Evolutionary conservation across 83 land plant species (phyloP), one percentile per base, ranked within the genome.

Genomic region (Thuja plicata): DNA sequence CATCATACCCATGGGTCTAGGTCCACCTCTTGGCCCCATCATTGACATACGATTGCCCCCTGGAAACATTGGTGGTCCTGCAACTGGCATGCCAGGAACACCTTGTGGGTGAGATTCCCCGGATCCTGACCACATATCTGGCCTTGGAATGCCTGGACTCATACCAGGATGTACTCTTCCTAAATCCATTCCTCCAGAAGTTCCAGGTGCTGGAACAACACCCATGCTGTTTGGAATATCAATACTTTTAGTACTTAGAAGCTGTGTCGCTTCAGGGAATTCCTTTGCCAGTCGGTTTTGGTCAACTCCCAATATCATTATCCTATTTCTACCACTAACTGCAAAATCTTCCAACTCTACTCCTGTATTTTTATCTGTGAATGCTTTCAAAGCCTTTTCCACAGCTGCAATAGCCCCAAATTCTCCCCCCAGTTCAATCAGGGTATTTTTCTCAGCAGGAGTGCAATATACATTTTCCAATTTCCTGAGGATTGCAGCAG

Each of bases 231-330:
- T 45, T 71, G 78, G 41, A 50, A 27, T 87, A 85, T 74, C 91
- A 76, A 34, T 66, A 21, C 38, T 87, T 66, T 27, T 41, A 21
- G 80, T 27, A 38, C 57, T 55, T 19, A 40, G 78, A 15, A 60
- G 88, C 78, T 89, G 93, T n/a, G 91, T 15, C 10, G 87, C 89
- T 70, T 94, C 98, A 5, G 97, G 97, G 66, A 96, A 89, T 93
- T 96, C 99, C 90, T 92, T 96, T 48, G 95, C 48, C 30, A 98
- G 90, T 88, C 94, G 89, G 40, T 77, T 91, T 81, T 96, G 88
- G 45, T 98, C 99, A 48, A 98, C 92, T 24, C 88, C 89, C 91
- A 97, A 87, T 7, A 98, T 96, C 99, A 97, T 93, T 40, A 98
- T 74, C 87, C 96, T 89, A 0, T 90, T 87, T 87, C 92, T 95